These are phyloP conservation scores for Leishmania mexicana DNA, from an alignment of 208 protist species.

Conservation along the genomic window DNA sequence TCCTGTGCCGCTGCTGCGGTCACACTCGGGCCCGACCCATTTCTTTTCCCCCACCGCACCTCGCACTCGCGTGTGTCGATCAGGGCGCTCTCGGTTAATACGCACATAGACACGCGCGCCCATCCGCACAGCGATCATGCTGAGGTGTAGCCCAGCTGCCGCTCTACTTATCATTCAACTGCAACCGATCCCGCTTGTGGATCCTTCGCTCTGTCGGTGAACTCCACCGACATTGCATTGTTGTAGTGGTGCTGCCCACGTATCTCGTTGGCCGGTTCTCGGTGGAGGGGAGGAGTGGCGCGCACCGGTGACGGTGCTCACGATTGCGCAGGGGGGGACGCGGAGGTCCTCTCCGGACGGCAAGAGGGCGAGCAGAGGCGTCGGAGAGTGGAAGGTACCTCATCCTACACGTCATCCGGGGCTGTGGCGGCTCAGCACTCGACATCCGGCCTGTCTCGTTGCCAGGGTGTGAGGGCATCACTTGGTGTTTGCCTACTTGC, in stretches of 20 bases:
- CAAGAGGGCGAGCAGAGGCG: not conserved
- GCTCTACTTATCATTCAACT: not conserved
- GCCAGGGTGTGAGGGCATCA: not conserved
- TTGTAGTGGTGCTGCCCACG: not conserved
- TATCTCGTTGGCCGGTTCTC: not conserved
- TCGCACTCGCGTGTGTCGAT: not conserved
- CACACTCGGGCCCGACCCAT: no score
- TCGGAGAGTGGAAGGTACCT: not conserved
- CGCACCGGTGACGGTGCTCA: not conserved
- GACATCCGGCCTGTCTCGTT: not conserved
- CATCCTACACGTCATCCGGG: not conserved
- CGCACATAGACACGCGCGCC: not conserved
- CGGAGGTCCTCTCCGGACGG: not conserved
- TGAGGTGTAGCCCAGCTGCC: not conserved
- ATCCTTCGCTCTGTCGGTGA: constrained; percentile 2
- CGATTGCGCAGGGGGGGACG: not conserved
- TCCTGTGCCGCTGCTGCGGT: not conserved
- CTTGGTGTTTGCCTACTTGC: no score
- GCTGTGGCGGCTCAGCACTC: not conserved
- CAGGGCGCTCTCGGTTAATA: not conserved
- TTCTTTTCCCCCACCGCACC: not conserved
- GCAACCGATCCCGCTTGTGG: constrained; percentile 1
- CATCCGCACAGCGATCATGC: constrained; percentile 19
- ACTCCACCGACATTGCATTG: not conserved
- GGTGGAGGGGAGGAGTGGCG: not conserved